Percentiles rank a stretch among this genome's conserved stretches.
Evolutionary conservation across 1,139 yeast genomes (phyloP).

Genomic region (Hyphopichia fennica): DNA sequence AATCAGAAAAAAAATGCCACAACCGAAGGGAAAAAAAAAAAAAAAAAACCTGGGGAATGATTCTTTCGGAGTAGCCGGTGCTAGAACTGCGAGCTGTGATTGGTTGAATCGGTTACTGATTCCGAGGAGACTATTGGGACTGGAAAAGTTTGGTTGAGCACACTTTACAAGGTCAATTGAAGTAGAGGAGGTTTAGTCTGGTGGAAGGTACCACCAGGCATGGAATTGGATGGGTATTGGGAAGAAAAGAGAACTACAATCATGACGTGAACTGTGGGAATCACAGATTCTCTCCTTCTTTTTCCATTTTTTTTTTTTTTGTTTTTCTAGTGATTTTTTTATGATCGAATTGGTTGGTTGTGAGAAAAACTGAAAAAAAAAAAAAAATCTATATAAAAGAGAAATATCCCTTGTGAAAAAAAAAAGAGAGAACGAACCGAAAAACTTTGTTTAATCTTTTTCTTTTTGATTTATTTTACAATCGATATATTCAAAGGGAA

Average conservation of each 20-base stretch:
- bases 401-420: too few relatives aligned
- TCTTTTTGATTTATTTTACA: background rate
- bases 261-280: too few relatives aligned
- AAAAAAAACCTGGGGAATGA: slow-evolving; percentile 1
- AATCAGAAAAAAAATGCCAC: background rate
- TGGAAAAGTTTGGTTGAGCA: background rate
- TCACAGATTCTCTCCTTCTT: too few relatives aligned
- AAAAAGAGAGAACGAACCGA: background rate
- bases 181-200: too few relatives aligned
- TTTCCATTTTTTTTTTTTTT: too few relatives aligned
- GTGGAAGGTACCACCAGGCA: too few relatives aligned
- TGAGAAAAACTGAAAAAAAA: background rate
- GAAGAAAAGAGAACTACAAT: too few relatives aligned
- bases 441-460: background rate
- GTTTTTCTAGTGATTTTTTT: background rate
- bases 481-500: background rate
- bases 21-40: background rate
- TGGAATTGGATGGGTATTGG: too few relatives aligned
- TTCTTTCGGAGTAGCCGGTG: background rate
- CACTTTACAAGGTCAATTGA: too few relatives aligned
- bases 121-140: background rate
- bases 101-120: background rate
- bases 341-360: background rate
- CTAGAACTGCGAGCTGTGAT: background rate
- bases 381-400: too few relatives aligned